phyloP scores from a whole-genome alignment of 2,329 filamentous ascomycete species.

The Didymella exigua region DNA sequence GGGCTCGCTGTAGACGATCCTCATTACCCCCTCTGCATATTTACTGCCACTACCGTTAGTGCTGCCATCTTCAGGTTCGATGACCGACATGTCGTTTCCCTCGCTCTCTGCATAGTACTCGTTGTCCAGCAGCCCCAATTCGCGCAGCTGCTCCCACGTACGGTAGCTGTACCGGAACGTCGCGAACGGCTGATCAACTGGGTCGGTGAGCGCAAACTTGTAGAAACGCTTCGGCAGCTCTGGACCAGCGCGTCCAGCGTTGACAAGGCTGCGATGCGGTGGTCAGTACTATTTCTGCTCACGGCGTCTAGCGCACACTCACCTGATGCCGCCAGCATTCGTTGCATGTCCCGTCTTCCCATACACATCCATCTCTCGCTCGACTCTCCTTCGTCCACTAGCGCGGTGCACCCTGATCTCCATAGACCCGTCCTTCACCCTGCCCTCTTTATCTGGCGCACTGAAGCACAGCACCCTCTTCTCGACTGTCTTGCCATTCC shows the following conservation, averaged over 20 bases:
- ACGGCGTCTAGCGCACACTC: slow-evolving; percentile 12
- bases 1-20: neutral
- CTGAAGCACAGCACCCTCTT: slow-evolving; percentile 52
- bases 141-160: slow-evolving; percentile 35
- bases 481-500: slow-evolving; percentile 45
- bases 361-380: slow-evolving; percentile 36
- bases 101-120: slow-evolving; percentile 21
- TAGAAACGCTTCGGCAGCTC: slow-evolving; percentile 54
- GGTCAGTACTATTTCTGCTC: neutral
- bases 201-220: slow-evolving; percentile 57
- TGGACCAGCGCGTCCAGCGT: slow-evolving; percentile 46
- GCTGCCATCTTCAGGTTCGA: slow-evolving; percentile 29
- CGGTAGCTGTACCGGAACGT: slow-evolving; percentile 52
- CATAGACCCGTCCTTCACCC: slow-evolving; percentile 37
- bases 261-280: slow-evolving; percentile 41
- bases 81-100: slow-evolving; percentile 31
- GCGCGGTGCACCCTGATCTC: slow-evolving; percentile 53
- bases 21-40: neutral
- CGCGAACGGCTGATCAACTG: slow-evolving; percentile 55
- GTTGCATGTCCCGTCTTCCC: slow-evolving; percentile 14
- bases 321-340: slow-evolving; percentile 35
- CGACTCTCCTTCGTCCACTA: slow-evolving; percentile 47
- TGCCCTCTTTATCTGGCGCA: slow-evolving; percentile 14
- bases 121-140: slow-evolving; percentile 30
- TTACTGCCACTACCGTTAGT: neutral